phyloP scores from a whole-genome alignment of 2,329 filamentous ascomycete species.

The Ophiostoma ips region DNA sequence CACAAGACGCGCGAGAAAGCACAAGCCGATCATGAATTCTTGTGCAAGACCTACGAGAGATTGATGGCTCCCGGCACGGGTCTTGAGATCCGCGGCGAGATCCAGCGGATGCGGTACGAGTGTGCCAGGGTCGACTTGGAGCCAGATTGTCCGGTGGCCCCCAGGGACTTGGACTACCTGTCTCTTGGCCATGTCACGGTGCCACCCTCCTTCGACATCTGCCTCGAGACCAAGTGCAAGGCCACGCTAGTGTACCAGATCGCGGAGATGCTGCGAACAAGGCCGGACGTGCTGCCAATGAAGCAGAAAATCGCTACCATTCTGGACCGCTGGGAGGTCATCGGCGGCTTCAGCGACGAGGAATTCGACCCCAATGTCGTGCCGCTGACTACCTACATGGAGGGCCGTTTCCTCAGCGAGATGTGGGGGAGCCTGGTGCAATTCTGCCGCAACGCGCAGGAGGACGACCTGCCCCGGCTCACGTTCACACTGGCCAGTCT shows the following conservation, averaged over 20 bases:
- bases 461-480: conserved; percentile 3
- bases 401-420: neutral
- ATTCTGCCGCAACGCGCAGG: conserved; percentile 5
- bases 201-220: neutral
- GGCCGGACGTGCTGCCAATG: neutral
- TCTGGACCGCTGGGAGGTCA: neutral
- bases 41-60: neutral
- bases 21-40: neutral
- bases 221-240: neutral
- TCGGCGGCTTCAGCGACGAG: neutral
- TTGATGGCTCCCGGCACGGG: neutral
- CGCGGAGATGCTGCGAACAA: neutral
- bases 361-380: neutral
- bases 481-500: conserved; percentile 18
- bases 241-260: neutral
- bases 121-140: neutral
- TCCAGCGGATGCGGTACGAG: conserved; percentile 9
- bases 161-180: neutral
- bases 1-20: neutral
- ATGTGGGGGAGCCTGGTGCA: conserved; percentile 18
- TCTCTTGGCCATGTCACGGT: neutral
- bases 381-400: neutral
- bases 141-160: neutral
- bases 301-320: neutral
- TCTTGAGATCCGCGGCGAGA: conserved; percentile 4